Evolutionary conservation across 2,329 filamentous ascomycete species (phyloP), one percentile per base, ranked within the genome.

Genomic region (Ceratocystis alfenasii): DNA sequence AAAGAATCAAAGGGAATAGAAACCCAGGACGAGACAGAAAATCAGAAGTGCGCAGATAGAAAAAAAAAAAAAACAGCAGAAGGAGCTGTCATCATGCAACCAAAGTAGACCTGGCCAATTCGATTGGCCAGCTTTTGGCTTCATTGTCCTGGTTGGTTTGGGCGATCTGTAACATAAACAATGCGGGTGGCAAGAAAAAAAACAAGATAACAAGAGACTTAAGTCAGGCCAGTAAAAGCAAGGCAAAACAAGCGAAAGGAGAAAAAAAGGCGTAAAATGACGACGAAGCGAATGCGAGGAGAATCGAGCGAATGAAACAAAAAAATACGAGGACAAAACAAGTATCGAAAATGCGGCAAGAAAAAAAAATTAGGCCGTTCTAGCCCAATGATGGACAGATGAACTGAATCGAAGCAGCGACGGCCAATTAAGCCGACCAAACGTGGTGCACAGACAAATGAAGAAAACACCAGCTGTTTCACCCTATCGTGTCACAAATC

Each of bases 61-160:
- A 25, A 7, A 33, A 28, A 33, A 57, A 33, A 6, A 33, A 17
- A 33, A 59, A n/a, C 10, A 33, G 4, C 22, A 50, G 46, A 6
- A 22, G 46, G 46, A 50, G 46, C 8, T 59, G 25, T 30, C 53
- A 57, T 20, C 12, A 57, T 25, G 48, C 22, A 57, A 33, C 25
- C 22, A 57, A 33, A 57, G 22, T 30, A 59, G 22, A 59, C 4
- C 12, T 30, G n/a, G 53, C 28, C 28, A n/a, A 33, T 53, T 6
- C 33, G 12, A 59, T 59, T 59, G 53, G 53, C 3, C 53, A 25
- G 53, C 7, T 30, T 33, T 33, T 17, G 10, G n/a, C 28, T 33
- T 33, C 53, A n/a, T 59, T 59, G 53, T 59, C 53, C n/a, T 59
- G 53, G 28, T 59, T 17, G 25, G 28, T 59, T 59, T 59, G 25